These are phyloP conservation scores for Rhodotorula kratochvilovae DNA, from an alignment of 768 basidiomycete genomes.

Conservation along the genomic window DNA sequence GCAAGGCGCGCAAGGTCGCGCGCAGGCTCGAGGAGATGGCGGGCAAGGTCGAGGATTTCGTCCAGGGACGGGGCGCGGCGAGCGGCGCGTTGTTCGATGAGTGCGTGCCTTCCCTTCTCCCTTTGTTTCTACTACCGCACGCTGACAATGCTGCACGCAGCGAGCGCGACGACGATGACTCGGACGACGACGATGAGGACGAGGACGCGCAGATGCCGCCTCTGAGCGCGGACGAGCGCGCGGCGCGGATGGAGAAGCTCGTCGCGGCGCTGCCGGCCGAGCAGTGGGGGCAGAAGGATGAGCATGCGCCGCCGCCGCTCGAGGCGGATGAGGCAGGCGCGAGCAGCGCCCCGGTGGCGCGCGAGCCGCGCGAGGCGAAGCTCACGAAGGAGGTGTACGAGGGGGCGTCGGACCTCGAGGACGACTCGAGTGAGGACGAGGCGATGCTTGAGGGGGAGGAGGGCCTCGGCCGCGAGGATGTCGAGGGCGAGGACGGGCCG, in stretches of 20 bases:
- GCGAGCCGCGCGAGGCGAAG: constrained; percentile 48
- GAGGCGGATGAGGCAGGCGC: neutral
- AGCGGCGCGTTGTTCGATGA: constrained; percentile 87
- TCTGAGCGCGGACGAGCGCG: constrained; percentile 51
- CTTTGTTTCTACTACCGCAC: neutral
- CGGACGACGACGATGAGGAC: constrained; percentile 42
- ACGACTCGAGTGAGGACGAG: constrained; percentile 19
- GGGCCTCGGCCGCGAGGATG: constrained; percentile 62
- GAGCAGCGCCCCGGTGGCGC: neutral
- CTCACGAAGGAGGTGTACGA: constrained; percentile 80
- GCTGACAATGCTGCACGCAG: constrained; percentile 59
- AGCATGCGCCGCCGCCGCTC: neutral
- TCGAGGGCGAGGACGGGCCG: constrained; percentile 61
- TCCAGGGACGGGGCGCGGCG: constrained; percentile 80
- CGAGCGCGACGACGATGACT: constrained; percentile 52
- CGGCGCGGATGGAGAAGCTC: constrained; percentile 69
- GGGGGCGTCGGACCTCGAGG: constrained; percentile 81
- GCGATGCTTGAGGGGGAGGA: constrained; percentile 34
- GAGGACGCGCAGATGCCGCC: constrained; percentile 43
- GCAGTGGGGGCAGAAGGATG: constrained; percentile 70
- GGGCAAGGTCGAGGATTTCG: constrained; percentile 78
- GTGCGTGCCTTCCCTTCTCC: constrained; percentile 53
- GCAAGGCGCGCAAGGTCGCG: constrained; percentile 54
- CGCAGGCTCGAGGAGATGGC: constrained; percentile 69
- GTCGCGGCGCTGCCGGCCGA: constrained; percentile 71